phyloP scores from a whole-genome alignment of 1,284 basidiomycete species.

The Moniliophthora roreri region DNA sequence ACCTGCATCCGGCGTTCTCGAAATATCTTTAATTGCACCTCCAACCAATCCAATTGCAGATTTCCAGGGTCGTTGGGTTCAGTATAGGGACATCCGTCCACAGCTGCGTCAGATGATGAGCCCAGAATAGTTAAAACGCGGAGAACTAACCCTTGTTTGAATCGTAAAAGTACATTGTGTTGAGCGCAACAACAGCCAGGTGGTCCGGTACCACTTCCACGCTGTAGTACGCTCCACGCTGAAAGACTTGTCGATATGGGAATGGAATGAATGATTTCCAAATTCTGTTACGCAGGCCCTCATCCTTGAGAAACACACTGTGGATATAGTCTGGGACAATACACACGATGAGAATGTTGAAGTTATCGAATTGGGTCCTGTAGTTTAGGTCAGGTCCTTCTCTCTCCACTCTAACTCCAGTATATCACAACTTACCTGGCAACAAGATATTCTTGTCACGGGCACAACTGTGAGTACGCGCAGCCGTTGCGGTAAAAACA shows the following conservation, averaged over 20 bases:
- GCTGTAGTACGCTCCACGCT: conserved; percentile 83
- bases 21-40: conserved; percentile 78
- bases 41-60: conserved; percentile 87
- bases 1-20: conserved; percentile 80
- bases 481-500: neutral
- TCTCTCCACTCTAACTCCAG: neutral
- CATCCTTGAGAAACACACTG: neutral
- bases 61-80: conserved; percentile 77
- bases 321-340: conserved; percentile 2
- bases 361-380: conserved; percentile 82
- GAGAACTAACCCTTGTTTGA: conserved; percentile 75
- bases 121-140: conserved; percentile 7
- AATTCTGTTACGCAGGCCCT: conserved; percentile 48
- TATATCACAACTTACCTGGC: conserved; percentile 43
- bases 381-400: conserved; percentile 24
- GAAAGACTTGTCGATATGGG: conserved; percentile 78
- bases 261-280: conserved; percentile 87
- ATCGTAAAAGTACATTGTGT: conserved; percentile 93
- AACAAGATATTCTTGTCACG: conserved; percentile 58
- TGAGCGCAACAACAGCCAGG: conserved; percentile 83
- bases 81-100: conserved; percentile 65
- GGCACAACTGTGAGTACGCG: conserved; percentile 12
- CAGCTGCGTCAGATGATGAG: conserved; percentile 37
- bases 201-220: conserved; percentile 79
- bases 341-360: conserved; percentile 71